Evolutionary conservation across 169 alveolate genomes (phyloP), one percentile per base, ranked within the genome.

Genomic region (Plasmodium ovale): DNA sequence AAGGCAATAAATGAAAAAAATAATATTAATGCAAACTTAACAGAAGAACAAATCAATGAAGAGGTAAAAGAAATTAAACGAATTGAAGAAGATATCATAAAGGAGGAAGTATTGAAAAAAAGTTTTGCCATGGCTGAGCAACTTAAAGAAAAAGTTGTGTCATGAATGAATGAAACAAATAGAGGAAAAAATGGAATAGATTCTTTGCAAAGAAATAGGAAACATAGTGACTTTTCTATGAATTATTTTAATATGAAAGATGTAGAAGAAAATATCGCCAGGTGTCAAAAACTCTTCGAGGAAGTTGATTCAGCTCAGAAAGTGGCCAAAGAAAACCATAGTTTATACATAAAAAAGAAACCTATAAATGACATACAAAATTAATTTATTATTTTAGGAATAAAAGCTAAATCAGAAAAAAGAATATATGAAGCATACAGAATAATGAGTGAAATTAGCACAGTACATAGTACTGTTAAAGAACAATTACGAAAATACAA

Each of bases 321-420:
- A 0, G 42, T 25, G 6, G 71, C 71, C 12, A 7, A 60, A 60
- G 16, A 60, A 33, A 33, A 12, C 7, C 16, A 60, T 60, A 33
- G 1, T 10, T 10, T 27, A 60, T 60, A 25, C 71, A 7, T 16
- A 60, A 33, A 60, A 6, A n/a, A 12, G 16, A 19, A 60, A 12
- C 49, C 21, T 12, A 60, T 60, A 25, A 10, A 10, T 5, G 19
- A 4, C n/a, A n/a, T 51, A 10, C n/a, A 3, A 51, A 60, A 27
- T 16, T 12, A 33, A 19, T 2, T 44, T 35, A 5, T 2, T 25
- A 60, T 60, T 60, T 9, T 60, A 60, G 71, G 71, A 60, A 16
- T 60, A 60, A 35, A 60, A 60, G 29, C 71, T 25, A 60, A 60
- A 60, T 60, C 71, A 33, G 33, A 60, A 60, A 60, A 60, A 60